Conservation (phyloP, 2,329 filamentous ascomycete genomes). For the Pleomassaria siparia region DNA sequence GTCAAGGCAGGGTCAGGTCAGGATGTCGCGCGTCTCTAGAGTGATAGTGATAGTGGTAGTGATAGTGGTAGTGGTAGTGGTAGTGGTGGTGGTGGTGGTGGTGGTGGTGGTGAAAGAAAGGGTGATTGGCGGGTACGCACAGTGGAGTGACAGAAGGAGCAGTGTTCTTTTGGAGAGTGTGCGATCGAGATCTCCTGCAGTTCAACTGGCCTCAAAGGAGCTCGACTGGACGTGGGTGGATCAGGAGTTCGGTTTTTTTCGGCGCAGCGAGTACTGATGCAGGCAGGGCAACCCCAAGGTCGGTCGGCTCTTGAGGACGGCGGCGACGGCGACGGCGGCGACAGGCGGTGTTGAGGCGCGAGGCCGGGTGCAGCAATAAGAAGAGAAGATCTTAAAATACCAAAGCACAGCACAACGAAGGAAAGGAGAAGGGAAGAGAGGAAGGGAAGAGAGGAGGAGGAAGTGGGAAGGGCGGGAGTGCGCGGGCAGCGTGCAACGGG, state of each 20-base stretch:
- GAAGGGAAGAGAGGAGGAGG: conserved; percentile 2
- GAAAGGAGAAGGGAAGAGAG: conserved; percentile 16
- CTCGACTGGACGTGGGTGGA: conserved; percentile 27
- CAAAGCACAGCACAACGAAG: conserved; percentile 27
- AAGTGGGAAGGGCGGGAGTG: conserved; percentile 5
- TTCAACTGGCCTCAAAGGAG: conserved; percentile 80
- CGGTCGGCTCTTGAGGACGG: conserved; percentile 7
- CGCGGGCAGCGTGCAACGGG: conserved; percentile 4
- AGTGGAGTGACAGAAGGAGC: conserved; percentile 15
- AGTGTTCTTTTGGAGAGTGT: conserved; percentile 9
- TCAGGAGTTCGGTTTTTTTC: conserved; percentile 11
- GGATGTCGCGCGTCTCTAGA: background rate
- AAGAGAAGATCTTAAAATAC: conserved; percentile 20
- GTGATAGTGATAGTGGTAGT: too few species aligned
- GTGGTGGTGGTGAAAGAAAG: conserved; percentile 1
- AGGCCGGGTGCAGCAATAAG: conserved; percentile 9
- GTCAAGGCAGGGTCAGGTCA: conserved; percentile 12
- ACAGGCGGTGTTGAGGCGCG: too few species aligned
- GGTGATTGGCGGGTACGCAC: conserved; percentile 9
- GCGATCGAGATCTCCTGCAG: conserved; percentile 68
- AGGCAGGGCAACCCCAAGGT: too few species aligned
- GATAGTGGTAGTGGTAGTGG: background rate
- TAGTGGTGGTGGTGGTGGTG: too few species aligned
- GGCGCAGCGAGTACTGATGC: conserved; percentile 7
- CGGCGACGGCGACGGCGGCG: too few species aligned